These are phyloP conservation scores for Fusarium bulbicola DNA, from an alignment of 2,329 filamentous ascomycete genomes.

Conservation along the genomic window DNA sequence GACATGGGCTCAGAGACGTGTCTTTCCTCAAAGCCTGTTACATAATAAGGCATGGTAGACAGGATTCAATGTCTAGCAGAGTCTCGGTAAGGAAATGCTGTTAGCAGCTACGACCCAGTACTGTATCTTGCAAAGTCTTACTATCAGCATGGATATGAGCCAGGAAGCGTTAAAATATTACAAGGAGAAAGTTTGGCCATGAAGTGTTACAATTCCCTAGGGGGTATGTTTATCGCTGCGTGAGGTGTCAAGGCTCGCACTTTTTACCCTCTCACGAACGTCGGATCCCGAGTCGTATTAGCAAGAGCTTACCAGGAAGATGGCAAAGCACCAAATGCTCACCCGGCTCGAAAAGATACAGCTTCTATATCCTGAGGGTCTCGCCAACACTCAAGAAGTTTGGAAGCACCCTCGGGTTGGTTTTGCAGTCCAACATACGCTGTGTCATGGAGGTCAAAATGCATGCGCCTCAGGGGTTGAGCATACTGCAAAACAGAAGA, in stretches of 20 bases:
- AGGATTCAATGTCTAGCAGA: not conserved
- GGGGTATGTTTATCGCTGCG: not conserved
- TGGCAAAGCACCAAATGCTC: not conserved
- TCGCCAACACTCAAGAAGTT: not conserved
- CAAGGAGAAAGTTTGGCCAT: not conserved
- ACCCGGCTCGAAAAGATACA: not conserved
- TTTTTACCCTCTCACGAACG: not conserved
- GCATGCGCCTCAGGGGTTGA: not conserved
- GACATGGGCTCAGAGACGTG: no score
- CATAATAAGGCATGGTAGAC: not conserved
- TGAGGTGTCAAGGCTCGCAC: constrained; percentile 1
- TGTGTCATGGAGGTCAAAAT: not conserved
- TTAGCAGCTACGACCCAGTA: not conserved
- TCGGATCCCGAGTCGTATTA: constrained; percentile 1
- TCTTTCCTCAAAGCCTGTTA: not conserved
- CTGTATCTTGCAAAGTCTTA: not conserved
- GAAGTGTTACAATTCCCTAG: not conserved
- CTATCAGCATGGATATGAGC: not conserved
- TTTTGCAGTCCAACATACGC: not conserved
- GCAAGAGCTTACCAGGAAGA: not conserved
- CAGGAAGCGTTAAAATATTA: not conserved
- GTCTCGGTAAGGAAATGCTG: not conserved
- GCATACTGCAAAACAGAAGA: not conserved
- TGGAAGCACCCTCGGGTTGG: not conserved
- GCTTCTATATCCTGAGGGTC: not conserved